phyloP scores from a whole-genome alignment of 495 filamentous ascomycete species.

The Penicillium lividum region DNA sequence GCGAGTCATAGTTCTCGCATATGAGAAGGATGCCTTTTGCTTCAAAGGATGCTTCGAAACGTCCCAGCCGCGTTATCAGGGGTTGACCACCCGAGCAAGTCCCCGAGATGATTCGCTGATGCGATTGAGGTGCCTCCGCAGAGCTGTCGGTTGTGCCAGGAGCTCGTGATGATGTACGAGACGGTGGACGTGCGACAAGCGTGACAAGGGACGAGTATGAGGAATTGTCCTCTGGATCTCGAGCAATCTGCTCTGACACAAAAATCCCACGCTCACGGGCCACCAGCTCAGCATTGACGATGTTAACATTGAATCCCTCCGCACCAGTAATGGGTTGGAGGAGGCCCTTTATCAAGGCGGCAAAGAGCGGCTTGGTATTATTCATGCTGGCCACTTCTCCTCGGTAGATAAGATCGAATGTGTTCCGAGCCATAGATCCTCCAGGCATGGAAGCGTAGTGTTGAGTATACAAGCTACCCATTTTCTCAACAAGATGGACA shows the following conservation, averaged over 20 bases:
- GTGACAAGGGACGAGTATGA: slow-evolving; percentile 63
- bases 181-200: slow-evolving; percentile 45
- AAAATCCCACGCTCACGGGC: slow-evolving; percentile 68
- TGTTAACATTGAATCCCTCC: slow-evolving; percentile 66
- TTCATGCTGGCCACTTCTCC: slow-evolving; percentile 61
- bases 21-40: slow-evolving; percentile 66
- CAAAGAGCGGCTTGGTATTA: slow-evolving; percentile 70
- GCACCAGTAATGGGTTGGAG: slow-evolving; percentile 57
- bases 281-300: slow-evolving; percentile 70
- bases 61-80: slow-evolving; percentile 64
- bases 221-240: slow-evolving; percentile 49
- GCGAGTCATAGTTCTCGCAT: slow-evolving; percentile 69
- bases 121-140: slow-evolving; percentile 8
- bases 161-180: slow-evolving; percentile 25
- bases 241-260: slow-evolving; percentile 62
- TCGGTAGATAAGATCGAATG: slow-evolving; percentile 69
- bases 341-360: slow-evolving; percentile 68
- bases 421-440: slow-evolving; percentile 45
- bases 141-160: slow-evolving; percentile 9
- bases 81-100: slow-evolving; percentile 59
- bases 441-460: slow-evolving; percentile 51
- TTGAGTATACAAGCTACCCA: slow-evolving; percentile 70
- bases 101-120: slow-evolving; percentile 63
- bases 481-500: slow-evolving; percentile 65
- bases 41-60: slow-evolving; percentile 63